phyloP scores from a whole-genome alignment of 2,329 filamentous ascomycete genomes.

The Coniochaeta hoffmannii region DNA sequence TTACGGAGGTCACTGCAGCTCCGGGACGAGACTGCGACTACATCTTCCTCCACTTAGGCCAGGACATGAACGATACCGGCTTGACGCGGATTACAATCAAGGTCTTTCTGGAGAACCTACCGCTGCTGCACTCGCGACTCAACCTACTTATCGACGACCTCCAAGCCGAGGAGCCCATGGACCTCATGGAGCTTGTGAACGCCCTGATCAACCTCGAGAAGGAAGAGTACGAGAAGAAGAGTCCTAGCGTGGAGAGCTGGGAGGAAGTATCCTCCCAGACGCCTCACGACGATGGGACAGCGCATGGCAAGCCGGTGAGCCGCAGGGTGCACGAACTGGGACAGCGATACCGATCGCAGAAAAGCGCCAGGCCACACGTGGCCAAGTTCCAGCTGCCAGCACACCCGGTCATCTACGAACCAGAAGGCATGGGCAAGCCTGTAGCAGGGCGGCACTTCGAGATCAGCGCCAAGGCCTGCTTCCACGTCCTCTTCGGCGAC shows the following conservation, averaged over 20 bases:
- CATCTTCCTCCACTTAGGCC: constrained; percentile 70
- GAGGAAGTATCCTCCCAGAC: constrained; percentile 64
- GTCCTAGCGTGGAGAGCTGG: constrained; percentile 82
- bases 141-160: constrained; percentile 81
- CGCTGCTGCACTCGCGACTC: constrained; percentile 72
- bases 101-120: constrained; percentile 82
- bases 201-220: constrained; percentile 69
- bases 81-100: constrained; percentile 79
- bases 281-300: constrained; percentile 51
- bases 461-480: constrained; percentile 87
- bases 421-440: constrained; percentile 69
- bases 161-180: constrained; percentile 61
- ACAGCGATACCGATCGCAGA: constrained; percentile 26
- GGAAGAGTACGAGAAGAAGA: constrained; percentile 47
- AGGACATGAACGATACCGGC: constrained; percentile 54
- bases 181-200: constrained; percentile 62
- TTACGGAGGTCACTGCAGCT: constrained; percentile 83
- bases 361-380: constrained; percentile 29
- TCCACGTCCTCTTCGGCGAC: constrained; percentile 94
- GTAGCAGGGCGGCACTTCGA: constrained; percentile 78
- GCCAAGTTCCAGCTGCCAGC: constrained; percentile 76
- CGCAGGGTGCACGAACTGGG: constrained; percentile 25
- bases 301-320: constrained; percentile 28
- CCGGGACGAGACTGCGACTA: constrained; percentile 90
- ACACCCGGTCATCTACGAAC: constrained; percentile 76